Percentiles rank a stretch among this genome's conserved stretches.
Evolutionary conservation across 441 rosid species (phyloP).

Genomic region (Populus hybrid): DNA sequence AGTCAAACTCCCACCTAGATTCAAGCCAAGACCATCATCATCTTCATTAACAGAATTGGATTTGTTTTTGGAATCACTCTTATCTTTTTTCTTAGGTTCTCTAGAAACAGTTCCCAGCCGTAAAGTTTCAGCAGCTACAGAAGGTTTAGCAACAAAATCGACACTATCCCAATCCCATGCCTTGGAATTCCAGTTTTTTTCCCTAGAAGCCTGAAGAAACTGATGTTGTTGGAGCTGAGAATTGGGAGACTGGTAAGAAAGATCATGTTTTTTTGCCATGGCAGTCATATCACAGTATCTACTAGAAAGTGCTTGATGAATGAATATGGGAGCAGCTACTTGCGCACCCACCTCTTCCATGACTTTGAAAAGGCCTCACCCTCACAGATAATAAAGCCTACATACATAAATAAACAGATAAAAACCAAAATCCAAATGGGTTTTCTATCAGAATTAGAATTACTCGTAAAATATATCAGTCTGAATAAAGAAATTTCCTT

Average conservation of each 20-base stretch:
- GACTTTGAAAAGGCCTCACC: conserved; percentile 9
- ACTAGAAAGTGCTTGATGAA: conserved; percentile 47
- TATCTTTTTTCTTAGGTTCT: conserved; percentile 27
- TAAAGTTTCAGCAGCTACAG: conserved; percentile 27
- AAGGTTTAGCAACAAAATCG: conserved; percentile 62
- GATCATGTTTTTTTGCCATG: conserved; percentile 63
- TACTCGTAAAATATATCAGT: neutral
- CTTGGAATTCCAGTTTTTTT: conserved; percentile 59
- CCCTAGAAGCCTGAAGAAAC: conserved; percentile 25
- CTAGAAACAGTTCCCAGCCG: conserved; percentile 24
- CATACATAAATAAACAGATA: neutral
- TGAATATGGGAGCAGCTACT: conserved; percentile 58
- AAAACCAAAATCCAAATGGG: neutral
- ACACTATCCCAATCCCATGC: conserved; percentile 82
- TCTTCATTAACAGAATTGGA: conserved; percentile 19
- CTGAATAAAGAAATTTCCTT: neutral
- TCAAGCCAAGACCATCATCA: conserved; percentile 60
- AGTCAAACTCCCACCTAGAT: conserved; percentile 58
- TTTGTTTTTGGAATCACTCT: conserved; percentile 20
- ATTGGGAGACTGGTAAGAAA: conserved; percentile 37
- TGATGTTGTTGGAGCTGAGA: conserved; percentile 26
- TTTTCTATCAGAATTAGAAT: neutral
- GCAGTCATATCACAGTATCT: conserved; percentile 40
- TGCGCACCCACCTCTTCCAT: conserved; percentile 87
- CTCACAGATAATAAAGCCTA: neutral